Evolutionary conservation across 345 rosid genomes (phyloP).

Genomic region (Nephelium lappaceum): DNA sequence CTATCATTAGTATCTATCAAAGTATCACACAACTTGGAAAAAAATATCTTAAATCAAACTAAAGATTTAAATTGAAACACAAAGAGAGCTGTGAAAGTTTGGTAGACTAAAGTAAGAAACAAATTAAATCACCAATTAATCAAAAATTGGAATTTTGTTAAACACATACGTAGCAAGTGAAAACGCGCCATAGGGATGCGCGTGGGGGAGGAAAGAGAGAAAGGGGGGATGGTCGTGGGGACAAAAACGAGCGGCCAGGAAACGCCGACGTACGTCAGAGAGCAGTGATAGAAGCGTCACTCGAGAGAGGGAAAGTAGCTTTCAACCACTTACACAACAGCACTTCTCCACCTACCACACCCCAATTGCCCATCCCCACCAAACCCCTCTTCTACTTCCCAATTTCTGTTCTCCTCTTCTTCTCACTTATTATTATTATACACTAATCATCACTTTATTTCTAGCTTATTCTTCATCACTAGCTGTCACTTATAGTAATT

Average conservation of each 20-base stretch:
- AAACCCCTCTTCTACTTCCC: conserved; percentile 7
- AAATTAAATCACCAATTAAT: too few relatives aligned
- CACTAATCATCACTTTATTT: background rate
- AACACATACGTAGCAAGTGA: background rate
- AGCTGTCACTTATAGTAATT: background rate
- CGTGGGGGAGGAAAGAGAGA: background rate
- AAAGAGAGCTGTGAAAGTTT: too few relatives aligned
- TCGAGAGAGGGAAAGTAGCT: conserved; percentile 4
- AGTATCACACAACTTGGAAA: too few relatives aligned
- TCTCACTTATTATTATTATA: background rate
- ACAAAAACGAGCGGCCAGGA: conserved; percentile 2
- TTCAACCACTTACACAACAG: conserved; percentile 13
- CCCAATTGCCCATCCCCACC: conserved; percentile 17
- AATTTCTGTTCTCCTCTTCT: background rate
- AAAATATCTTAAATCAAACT: too few relatives aligned
- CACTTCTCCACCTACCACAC: conserved; percentile 33
- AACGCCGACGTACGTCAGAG: conserved; percentile 23
- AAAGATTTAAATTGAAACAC: too few relatives aligned
- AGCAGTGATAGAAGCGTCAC: conserved; percentile 11
- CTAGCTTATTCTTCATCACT: background rate
- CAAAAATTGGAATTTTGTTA: too few relatives aligned
- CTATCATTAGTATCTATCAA: too few relatives aligned
- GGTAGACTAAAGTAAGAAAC: too few relatives aligned
- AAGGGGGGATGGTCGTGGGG: background rate
- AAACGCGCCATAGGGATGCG: background rate